Percentiles rank a stretch among this genome's conserved stretches.
phyloP scores from a whole-genome alignment of 352 stramenopile species.

The Phytophthora tubulina region DNA sequence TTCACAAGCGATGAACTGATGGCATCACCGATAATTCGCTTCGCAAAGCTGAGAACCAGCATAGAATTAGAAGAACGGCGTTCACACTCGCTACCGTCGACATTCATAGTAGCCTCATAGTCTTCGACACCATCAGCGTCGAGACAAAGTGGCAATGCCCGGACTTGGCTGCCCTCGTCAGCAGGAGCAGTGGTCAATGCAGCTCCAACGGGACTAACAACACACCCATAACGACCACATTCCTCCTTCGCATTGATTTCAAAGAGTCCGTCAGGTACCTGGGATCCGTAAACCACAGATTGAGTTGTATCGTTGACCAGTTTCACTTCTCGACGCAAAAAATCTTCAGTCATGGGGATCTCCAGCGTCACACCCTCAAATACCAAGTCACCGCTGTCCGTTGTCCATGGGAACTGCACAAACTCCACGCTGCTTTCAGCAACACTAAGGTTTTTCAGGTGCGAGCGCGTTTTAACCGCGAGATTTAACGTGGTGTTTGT shows the following conservation, averaged over 20 bases:
- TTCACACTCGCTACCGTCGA: conserved; percentile 31
- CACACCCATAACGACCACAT: conserved; percentile 54
- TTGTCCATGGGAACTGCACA: conserved; percentile 38
- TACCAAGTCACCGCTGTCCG: conserved; percentile 35
- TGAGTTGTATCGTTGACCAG: conserved; percentile 48
- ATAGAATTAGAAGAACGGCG: conserved; percentile 44
- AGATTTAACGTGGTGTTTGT: conserved; percentile 37
- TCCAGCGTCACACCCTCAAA: conserved; percentile 62
- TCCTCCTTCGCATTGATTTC: conserved; percentile 73
- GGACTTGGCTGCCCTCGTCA: conserved; percentile 61
- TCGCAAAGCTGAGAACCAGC: conserved; percentile 69
- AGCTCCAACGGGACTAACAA: conserved; percentile 52
- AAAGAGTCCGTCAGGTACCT: conserved; percentile 39
- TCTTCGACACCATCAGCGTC: conserved; percentile 45
- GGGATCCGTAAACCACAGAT: conserved; percentile 42
- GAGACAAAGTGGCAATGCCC: conserved; percentile 53
- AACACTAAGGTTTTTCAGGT: conserved; percentile 47
- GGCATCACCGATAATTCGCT: conserved; percentile 53
- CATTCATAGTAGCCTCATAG: conserved; percentile 44
- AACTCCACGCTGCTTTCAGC: conserved; percentile 47
- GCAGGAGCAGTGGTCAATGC: conserved; percentile 39
- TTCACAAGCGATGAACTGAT: conserved; percentile 43
- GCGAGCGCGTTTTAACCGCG: conserved; percentile 32
- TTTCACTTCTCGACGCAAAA: conserved; percentile 47
- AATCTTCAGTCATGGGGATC: conserved; percentile 44